phyloP scores from a whole-genome alignment of 1,284 basidiomycete genomes.

The Ceratobasidium sp. region DNA sequence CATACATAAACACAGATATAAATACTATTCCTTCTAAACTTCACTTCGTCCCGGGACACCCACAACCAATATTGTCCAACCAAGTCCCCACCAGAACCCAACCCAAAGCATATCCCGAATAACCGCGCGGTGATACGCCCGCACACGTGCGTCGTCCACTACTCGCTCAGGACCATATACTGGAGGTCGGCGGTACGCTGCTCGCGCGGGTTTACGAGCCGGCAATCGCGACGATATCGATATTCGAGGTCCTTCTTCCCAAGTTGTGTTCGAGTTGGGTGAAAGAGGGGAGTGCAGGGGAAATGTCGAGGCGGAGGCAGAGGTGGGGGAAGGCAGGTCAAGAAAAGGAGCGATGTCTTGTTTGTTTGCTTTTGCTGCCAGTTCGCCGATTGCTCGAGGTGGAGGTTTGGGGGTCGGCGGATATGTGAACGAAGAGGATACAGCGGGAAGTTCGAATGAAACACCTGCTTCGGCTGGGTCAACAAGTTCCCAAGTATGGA shows the following conservation, averaged over 20 bases:
- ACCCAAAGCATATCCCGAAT: conserved; percentile 56
- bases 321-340: not conserved
- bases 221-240: conserved; percentile 8
- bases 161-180: conserved; percentile 62
- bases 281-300: not conserved
- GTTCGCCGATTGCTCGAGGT: conserved; percentile 16
- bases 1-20: conserved; percentile 3
- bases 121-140: conserved; percentile 58
- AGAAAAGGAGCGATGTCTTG: conserved; percentile 36
- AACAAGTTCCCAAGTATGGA: conserved; percentile 58
- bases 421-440: not conserved
- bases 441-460: conserved; percentile 14
- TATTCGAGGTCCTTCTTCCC: conserved; percentile 15
- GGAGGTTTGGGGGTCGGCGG: not conserved
- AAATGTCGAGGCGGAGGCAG: not conserved
- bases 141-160: conserved; percentile 61
- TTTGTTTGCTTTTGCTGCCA: conserved; percentile 22
- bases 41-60: conserved; percentile 26
- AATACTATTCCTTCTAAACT: not conserved
- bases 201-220: conserved; percentile 1
- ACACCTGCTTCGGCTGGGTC: conserved; percentile 48
- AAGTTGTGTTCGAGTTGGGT: not conserved
- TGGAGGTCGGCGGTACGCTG: conserved; percentile 55
- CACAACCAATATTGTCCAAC: conserved; percentile 53
- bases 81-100: conserved; percentile 52